Evolutionary conservation across 2,329 filamentous ascomycete species (phyloP).

Genomic region (Emmonsiellopsis sp.): DNA sequence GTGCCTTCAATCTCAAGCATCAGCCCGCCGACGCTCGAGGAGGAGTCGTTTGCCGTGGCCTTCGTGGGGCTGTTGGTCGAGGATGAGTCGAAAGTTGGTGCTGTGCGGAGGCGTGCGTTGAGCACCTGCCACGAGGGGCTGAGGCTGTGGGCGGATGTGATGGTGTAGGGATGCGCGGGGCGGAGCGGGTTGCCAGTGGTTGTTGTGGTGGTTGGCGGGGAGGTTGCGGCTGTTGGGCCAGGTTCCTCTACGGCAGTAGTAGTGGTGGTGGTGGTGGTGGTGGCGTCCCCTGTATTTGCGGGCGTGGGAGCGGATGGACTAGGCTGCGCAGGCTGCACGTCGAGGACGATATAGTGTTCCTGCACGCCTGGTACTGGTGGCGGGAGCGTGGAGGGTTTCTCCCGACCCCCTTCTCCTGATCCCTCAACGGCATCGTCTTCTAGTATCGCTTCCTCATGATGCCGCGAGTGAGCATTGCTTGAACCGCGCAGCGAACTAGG

Average conservation of each 20-base stretch:
- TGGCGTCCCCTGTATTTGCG: conserved; percentile 13
- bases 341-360: conserved; percentile 50
- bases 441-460: neutral
- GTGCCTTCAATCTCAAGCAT: conserved; percentile 39
- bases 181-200: conserved; percentile 47
- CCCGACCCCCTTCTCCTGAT: conserved; percentile 1
- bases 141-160: conserved; percentile 63
- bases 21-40: conserved; percentile 33
- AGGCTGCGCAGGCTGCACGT: conserved; percentile 32
- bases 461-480: conserved; percentile 9
- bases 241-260: conserved; percentile 24
- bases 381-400: conserved; percentile 33
- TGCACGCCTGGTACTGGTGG: conserved; percentile 37
- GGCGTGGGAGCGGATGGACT: conserved; percentile 11
- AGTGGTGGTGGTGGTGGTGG: neutral
- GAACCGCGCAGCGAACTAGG: conserved; percentile 21
- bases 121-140: conserved; percentile 64
- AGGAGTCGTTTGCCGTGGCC: conserved; percentile 28
- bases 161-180: conserved; percentile 31
- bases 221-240: neutral
- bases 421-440: neutral
- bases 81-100: conserved; percentile 50
- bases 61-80: conserved; percentile 32
- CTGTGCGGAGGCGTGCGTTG: conserved; percentile 43
- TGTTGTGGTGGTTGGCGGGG: conserved; percentile 3